A percentile compares a stretch with the other conserved stretches of the same genome.
Conservation (phyloP, 1,284 basidiomycete genomes). For the Termitomyces sp. region DNA sequence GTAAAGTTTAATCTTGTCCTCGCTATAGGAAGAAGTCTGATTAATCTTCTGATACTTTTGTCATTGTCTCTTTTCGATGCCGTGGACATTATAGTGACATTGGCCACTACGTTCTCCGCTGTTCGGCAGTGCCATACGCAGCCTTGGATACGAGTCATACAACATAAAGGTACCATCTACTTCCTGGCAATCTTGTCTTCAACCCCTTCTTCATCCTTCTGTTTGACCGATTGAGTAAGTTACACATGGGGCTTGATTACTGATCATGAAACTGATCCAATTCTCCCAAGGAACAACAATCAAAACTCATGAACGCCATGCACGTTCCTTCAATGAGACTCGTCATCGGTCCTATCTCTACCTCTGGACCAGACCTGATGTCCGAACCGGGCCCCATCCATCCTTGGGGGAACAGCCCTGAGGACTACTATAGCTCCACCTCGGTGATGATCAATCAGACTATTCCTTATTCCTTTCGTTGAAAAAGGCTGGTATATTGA, state of each 20-base stretch:
- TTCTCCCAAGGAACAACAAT: background rate
- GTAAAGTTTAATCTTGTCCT: background rate
- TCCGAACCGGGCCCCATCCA: background rate
- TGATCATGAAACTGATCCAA: background rate
- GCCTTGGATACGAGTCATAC: conserved; percentile 14
- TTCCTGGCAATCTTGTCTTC: conserved; percentile 17
- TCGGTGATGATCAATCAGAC: too few relatives aligned
- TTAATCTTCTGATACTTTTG: conserved; percentile 5
- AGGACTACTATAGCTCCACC: too few relatives aligned
- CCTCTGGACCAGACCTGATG: conserved; percentile 13
- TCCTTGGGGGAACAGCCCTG: too few relatives aligned
- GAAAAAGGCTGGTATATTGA: too few relatives aligned
- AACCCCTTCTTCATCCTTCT: conserved; percentile 8
- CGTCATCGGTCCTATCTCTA: background rate
- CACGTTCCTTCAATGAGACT: background rate
- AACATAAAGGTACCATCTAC: conserved; percentile 15
- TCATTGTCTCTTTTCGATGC: conserved; percentile 15
- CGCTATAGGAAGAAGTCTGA: background rate
- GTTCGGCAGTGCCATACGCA: conserved; percentile 5
- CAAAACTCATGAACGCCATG: conserved; percentile 14
- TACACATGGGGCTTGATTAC: background rate
- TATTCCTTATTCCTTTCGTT: too few relatives aligned
- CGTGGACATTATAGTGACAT: conserved; percentile 12
- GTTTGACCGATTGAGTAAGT: conserved; percentile 1
- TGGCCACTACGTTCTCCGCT: conserved; percentile 10